A percentile compares a stretch with the other conserved stretches of the same genome.
Conservation (phyloP, 2,329 filamentous ascomycete species). For the Ophiocordyceps camponoti-floridani region DNA sequence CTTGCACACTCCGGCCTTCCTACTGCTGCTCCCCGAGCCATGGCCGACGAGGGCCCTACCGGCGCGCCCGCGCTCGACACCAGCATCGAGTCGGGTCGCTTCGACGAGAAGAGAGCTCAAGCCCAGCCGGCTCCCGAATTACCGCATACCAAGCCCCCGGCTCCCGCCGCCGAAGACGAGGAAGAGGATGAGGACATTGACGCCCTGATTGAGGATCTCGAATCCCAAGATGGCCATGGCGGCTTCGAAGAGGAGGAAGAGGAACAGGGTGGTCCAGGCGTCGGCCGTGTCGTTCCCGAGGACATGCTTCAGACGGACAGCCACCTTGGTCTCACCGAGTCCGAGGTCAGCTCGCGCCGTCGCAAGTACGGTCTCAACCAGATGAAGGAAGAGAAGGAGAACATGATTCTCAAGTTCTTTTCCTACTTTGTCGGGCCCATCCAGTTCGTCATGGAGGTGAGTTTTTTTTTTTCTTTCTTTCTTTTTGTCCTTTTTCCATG, state of each 20-base stretch:
- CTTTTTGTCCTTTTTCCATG: neutral
- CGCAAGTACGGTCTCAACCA: constrained; percentile 71
- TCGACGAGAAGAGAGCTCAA: constrained; percentile 41
- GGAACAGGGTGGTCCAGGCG: constrained; percentile 22
- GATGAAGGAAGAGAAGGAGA: constrained; percentile 85
- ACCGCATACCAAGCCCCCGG: constrained; percentile 21
- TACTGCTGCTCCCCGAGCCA: constrained; percentile 8
- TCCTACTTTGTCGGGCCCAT: constrained; percentile 77
- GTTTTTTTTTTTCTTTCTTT: constrained; percentile 9
- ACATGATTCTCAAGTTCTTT: constrained; percentile 65
- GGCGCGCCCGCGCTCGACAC: constrained; percentile 41
- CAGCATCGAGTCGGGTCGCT: constrained; percentile 45
- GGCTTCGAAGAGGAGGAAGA: constrained; percentile 44
- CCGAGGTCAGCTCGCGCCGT: constrained; percentile 44
- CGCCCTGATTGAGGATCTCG: constrained; percentile 70
- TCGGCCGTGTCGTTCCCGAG: constrained; percentile 48
- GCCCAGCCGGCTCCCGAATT: constrained; percentile 8
- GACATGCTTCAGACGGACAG: constrained; percentile 64
- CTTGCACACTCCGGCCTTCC: neutral
- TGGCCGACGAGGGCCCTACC: constrained; percentile 36
- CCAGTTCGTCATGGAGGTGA: constrained; percentile 84
- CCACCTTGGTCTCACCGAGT: constrained; percentile 50
- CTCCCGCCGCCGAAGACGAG: constrained; percentile 46
- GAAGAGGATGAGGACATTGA: constrained; percentile 68
- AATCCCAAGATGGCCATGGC: constrained; percentile 59